These are phyloP conservation scores for Microcera coccophila DNA, from an alignment of 2,329 filamentous ascomycete species.

Conservation along the genomic window DNA sequence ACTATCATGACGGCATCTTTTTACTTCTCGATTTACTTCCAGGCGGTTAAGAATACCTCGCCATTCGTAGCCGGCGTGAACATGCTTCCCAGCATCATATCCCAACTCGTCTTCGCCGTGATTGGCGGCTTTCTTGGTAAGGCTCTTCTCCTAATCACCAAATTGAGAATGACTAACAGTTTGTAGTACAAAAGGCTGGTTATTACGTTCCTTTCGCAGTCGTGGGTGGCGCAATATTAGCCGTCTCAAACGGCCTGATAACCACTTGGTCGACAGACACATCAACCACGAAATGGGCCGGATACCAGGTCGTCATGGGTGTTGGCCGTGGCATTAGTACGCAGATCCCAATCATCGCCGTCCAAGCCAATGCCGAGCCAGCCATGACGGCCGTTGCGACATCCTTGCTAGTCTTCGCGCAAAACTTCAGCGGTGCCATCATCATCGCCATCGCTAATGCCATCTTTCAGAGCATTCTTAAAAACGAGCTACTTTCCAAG, in stretches of 20 bases:
- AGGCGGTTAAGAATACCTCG: slow-evolving; percentile 38
- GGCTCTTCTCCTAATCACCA: not conserved
- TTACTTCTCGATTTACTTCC: slow-evolving; percentile 44
- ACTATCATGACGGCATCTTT: slow-evolving; percentile 41
- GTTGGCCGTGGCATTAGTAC: slow-evolving; percentile 3
- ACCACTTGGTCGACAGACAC: slow-evolving; percentile 3
- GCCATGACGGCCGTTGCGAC: slow-evolving; percentile 1
- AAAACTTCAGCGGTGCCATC: slow-evolving; percentile 3
- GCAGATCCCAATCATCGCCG: slow-evolving; percentile 6
- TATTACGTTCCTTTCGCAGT: slow-evolving; percentile 7
- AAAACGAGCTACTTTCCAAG: slow-evolving; percentile 5
- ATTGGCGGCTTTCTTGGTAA: slow-evolving; percentile 26
- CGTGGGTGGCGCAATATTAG: not conserved
- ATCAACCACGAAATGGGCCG: not conserved
- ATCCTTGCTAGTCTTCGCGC: slow-evolving; percentile 2
- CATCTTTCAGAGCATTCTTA: slow-evolving; percentile 4
- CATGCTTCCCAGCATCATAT: slow-evolving; percentile 25
- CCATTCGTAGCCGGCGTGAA: slow-evolving; percentile 26
- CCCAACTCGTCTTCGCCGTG: slow-evolving; percentile 16
- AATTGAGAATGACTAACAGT: not conserved
- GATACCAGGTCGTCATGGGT: slow-evolving; percentile 3
- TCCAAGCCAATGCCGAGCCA: slow-evolving; percentile 1
- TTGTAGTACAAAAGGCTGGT: slow-evolving; percentile 2
- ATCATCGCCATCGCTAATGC: slow-evolving; percentile 4
- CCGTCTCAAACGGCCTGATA: slow-evolving; percentile 3